Conservation (phyloP, 2,329 filamentous ascomycete genomes). For the Neonectria neomacrospora region DNA sequence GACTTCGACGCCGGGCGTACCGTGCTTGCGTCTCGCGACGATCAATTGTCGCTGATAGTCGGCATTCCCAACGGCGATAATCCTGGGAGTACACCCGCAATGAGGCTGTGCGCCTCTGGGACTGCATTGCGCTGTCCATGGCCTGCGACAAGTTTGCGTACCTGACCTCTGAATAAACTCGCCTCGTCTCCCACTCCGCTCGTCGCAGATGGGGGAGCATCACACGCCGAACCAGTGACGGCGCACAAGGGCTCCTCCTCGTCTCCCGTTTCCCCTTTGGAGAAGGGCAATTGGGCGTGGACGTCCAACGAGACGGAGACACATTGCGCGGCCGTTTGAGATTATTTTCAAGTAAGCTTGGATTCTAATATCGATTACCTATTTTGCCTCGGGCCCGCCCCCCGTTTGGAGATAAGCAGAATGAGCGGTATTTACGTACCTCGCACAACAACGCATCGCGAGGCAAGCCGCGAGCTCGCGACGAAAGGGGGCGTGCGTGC, state of each 20-base stretch:
- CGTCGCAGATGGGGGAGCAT: constrained; percentile 17
- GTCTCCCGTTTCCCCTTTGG: constrained; percentile 1
- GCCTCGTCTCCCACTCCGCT: constrained; percentile 4
- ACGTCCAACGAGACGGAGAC: constrained; percentile 31
- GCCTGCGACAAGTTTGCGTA: constrained; percentile 17
- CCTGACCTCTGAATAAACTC: constrained; percentile 21
- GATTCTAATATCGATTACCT: constrained; percentile 39
- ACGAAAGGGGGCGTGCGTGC: constrained; percentile 2
- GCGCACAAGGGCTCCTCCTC: constrained; percentile 3
- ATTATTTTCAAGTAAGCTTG: constrained; percentile 46
- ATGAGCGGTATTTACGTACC: constrained; percentile 26
- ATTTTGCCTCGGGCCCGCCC: constrained; percentile 31
- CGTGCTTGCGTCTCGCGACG: constrained; percentile 18
- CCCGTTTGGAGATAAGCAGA: constrained; percentile 33
- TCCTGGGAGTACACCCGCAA: constrained; percentile 7
- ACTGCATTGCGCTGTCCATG: neutral
- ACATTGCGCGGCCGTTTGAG: constrained; percentile 43
- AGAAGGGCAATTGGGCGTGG: constrained; percentile 16
- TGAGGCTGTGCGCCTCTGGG: neutral
- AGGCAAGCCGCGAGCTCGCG: constrained; percentile 2
- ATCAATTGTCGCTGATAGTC: constrained; percentile 13
- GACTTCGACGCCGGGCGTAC: constrained; percentile 7
- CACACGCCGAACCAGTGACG: constrained; percentile 15
- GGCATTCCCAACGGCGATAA: constrained; percentile 13
- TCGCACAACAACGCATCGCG: constrained; percentile 22